These are phyloP conservation scores for Boechera stricta DNA, from an alignment of 345 rosid genomes.

Conservation along the genomic window DNA sequence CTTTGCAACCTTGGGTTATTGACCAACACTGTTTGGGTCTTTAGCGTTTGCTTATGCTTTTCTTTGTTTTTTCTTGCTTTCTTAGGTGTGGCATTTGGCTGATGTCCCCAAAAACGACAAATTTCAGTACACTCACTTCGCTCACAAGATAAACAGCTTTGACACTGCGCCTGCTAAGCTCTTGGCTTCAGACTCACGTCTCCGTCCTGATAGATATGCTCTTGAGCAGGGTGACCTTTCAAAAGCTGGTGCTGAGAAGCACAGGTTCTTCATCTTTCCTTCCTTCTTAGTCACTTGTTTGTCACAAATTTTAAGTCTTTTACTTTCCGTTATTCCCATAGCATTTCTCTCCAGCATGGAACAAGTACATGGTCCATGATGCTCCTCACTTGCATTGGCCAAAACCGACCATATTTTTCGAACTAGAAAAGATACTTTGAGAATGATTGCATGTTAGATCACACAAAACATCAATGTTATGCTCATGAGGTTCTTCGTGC, in stretches of 20 bases:
- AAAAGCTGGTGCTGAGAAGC: conserved; percentile 74
- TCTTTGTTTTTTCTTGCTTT: background rate
- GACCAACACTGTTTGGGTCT: background rate
- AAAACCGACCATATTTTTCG: background rate
- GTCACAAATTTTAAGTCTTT: conserved; percentile 3
- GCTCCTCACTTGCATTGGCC: background rate
- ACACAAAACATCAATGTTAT: conserved; percentile 11
- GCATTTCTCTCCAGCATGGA: background rate
- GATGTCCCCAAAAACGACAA: conserved; percentile 78
- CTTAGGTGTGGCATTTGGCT: conserved; percentile 79
- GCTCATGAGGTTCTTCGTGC: conserved; percentile 23
- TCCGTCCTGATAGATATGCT: conserved; percentile 82
- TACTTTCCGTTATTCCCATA: background rate
- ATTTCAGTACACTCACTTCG: conserved; percentile 72
- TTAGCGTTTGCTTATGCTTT: conserved; percentile 11
- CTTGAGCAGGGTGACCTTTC: conserved; percentile 76
- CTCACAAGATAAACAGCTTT: conserved; percentile 84
- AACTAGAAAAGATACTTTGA: conserved; percentile 7
- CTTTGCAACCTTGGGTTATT: conserved; percentile 2
- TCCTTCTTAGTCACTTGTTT: background rate
- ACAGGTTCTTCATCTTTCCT: conserved; percentile 55
- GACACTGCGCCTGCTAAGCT: conserved; percentile 79
- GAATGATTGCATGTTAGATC: background rate
- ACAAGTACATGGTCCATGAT: background rate
- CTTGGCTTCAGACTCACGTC: conserved; percentile 79